These are phyloP conservation scores for Coemansia sp. DNA, from an alignment of 192 early-diverging fungal genomes.

Conservation along the genomic window DNA sequence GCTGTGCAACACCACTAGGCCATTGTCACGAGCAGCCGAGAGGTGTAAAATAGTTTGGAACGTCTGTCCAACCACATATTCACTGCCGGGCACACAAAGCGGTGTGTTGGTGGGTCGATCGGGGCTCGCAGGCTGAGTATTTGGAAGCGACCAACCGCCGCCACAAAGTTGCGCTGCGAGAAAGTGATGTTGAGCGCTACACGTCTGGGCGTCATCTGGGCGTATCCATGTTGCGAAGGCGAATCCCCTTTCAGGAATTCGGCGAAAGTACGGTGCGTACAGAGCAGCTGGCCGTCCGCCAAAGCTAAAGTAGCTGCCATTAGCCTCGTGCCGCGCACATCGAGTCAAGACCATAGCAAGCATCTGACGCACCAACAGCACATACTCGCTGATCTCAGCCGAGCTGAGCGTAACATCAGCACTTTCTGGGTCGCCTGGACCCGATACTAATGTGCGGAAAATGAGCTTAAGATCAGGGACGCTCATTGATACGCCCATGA, in stretches of 20 bases:
- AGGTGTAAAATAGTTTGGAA: slow-evolving; percentile 19
- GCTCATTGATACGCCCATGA: slow-evolving; percentile 25
- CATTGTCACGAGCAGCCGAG: neutral
- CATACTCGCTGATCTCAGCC: slow-evolving; percentile 22
- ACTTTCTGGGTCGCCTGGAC: neutral
- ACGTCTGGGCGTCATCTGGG: slow-evolving; percentile 4
- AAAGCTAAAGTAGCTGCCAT: slow-evolving; percentile 37
- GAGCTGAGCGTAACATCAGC: neutral
- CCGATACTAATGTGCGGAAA: slow-evolving; percentile 31
- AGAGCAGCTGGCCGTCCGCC: slow-evolving; percentile 15
- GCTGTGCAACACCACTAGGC: slow-evolving; percentile 13
- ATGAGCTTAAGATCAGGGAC: slow-evolving; percentile 37
- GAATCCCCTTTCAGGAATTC: slow-evolving; percentile 36
- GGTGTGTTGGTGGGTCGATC: neutral
- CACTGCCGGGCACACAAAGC: neutral
- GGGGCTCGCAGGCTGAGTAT: slow-evolving; percentile 1
- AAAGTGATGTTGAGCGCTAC: slow-evolving; percentile 22
- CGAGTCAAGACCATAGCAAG: slow-evolving; percentile 20
- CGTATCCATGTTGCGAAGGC: slow-evolving; percentile 34
- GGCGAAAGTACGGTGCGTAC: slow-evolving; percentile 19
- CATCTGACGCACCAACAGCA: slow-evolving; percentile 16
- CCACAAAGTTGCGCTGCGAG: slow-evolving; percentile 11
- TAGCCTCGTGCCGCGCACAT: slow-evolving; percentile 14
- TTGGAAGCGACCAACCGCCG: slow-evolving; percentile 10
- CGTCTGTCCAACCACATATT: neutral